Evolutionary conservation across 306 rosid species (phyloP), one percentile per base, ranked within the genome.

Genomic region (Sechiopsis laciniata): DNA sequence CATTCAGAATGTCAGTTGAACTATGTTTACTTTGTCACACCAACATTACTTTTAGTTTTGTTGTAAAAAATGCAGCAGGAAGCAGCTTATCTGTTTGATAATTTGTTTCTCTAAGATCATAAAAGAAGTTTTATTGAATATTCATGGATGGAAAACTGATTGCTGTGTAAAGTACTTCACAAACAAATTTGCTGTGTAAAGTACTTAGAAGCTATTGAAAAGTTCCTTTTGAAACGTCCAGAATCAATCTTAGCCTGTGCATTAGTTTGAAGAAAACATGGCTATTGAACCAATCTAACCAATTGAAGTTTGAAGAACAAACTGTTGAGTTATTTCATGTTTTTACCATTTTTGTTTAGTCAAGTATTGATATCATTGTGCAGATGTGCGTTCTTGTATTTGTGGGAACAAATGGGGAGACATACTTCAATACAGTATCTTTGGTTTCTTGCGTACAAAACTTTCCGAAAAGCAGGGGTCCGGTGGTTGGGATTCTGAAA

Each of bases 381-480:
- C 96, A 94, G 98, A 84, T 94, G 89, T 94, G 98, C 74, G 53
- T 81, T 80, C 94, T 87, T 64, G 85, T 94, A 74, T 94, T 90
- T 62, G 80, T 94, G 60, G 98, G 97, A 78, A 90, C 98, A 56
- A 94, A 94, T 70, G 97, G 98, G 17, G 97, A 90, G 84, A 90
- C 97, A 65, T 94, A 88, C 92, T 94, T 90, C 87, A 94, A 94
- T 81, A 94, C 97, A 40, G 96, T 82, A 81, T 78, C 97, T 73
- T 82, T 94, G 8, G 97, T 94, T 56, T 85, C 99, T 67, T 86
- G 96, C 59, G 92, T 94, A 55, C 97, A 94, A 85, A 94, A 91
- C 80, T 94, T 94, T 76, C 99, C 99, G 16, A 90, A 91, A 83
- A 94, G 92, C 74, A 82, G 97, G 48, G 99, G 99, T 37, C 97